A percentile compares a stretch with the other conserved stretches of the same genome.
Evolutionary conservation across 768 basidiomycete species (phyloP).

Genomic region (Tricholoma matsutake): DNA sequence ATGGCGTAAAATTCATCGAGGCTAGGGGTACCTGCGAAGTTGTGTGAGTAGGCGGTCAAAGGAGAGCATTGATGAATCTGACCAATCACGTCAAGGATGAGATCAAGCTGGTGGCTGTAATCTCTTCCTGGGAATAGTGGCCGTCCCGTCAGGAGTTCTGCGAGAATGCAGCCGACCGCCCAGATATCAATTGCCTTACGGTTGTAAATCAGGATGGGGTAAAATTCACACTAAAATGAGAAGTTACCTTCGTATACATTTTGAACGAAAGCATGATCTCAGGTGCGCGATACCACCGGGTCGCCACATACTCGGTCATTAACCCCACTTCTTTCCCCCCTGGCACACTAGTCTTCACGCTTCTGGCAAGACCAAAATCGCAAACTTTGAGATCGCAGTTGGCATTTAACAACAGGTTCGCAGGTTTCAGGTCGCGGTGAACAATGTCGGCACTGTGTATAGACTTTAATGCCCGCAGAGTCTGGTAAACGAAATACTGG

Average conservation of each 20-base stretch:
- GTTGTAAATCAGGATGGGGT: conserved; percentile 2
- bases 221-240: neutral
- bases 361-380: conserved; percentile 92
- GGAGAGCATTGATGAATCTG: neutral
- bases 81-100: conserved; percentile 92
- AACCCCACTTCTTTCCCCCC: conserved; percentile 82
- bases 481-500: conserved; percentile 92
- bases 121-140: conserved; percentile 96
- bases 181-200: conserved; percentile 78
- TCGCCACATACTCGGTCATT: conserved; percentile 98
- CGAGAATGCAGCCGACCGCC: conserved; percentile 85
- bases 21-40: conserved; percentile 67
- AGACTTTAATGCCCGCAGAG: conserved; percentile 92
- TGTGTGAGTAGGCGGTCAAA: neutral
- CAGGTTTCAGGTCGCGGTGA: conserved; percentile 95
- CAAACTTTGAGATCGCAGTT: conserved; percentile 95
- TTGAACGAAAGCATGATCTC: conserved; percentile 99
- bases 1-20: conserved; percentile 98
- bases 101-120: conserved; percentile 93
- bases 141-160: conserved; percentile 94
- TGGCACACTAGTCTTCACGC: conserved; percentile 80
- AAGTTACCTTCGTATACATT: conserved; percentile 84
- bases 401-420: conserved; percentile 91
- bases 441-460: conserved; percentile 96
- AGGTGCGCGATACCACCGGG: conserved; percentile 97